phyloP scores from a whole-genome alignment of 352 stramenopile genomes.

The Globisporangium okanoganense region DNA sequence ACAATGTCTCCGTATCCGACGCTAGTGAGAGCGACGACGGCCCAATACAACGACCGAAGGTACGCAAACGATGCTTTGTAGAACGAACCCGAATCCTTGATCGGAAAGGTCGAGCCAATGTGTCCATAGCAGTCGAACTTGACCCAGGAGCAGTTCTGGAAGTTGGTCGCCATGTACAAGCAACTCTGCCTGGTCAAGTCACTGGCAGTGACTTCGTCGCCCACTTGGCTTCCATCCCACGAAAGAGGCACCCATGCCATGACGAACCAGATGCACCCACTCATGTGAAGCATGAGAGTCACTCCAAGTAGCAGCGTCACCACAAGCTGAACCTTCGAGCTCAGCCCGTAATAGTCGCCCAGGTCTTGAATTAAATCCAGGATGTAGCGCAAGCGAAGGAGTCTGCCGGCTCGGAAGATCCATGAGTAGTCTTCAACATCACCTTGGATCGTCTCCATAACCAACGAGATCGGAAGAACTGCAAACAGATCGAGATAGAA shows the following conservation, averaged over 20 bases:
- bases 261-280: conserved; percentile 68
- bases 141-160: conserved; percentile 73
- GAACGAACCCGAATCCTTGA: conserved; percentile 27
- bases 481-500: conserved; percentile 56
- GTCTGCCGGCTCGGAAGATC: conserved; percentile 38
- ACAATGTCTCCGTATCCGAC: conserved; percentile 78
- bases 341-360: conserved; percentile 55
- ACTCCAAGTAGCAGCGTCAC: conserved; percentile 46
- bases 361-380: conserved; percentile 41
- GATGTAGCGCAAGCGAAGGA: conserved; percentile 46
- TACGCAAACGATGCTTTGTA: conserved; percentile 63
- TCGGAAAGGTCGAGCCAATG: conserved; percentile 42
- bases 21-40: conserved; percentile 60
- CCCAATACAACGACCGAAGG: conserved; percentile 71
- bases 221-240: background rate
- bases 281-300: conserved; percentile 51
- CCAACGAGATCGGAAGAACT: conserved; percentile 37
- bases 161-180: conserved; percentile 41
- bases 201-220: background rate
- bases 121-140: conserved; percentile 68
- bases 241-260: conserved; percentile 46
- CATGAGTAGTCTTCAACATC: conserved; percentile 27
- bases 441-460: conserved; percentile 37
- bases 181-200: conserved; percentile 30
- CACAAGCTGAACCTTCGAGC: conserved; percentile 54